These are phyloP conservation scores for Hemisphaericaspora lyxosophila DNA, from an alignment of 1,139 yeast species.

Conservation along the genomic window DNA sequence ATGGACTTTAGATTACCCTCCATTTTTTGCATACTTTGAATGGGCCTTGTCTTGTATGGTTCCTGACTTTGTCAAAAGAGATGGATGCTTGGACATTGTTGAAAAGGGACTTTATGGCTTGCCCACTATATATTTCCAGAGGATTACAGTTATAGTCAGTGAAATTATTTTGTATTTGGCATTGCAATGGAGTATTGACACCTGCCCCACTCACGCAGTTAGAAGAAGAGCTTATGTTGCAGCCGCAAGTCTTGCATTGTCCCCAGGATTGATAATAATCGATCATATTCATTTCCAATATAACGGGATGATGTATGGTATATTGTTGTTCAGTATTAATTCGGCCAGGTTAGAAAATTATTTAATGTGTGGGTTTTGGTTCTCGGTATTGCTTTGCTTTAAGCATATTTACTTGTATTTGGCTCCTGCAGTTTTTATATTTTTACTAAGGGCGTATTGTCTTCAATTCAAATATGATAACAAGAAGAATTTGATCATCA, in stretches of 20 bases:
- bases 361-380: conserved; percentile 68
- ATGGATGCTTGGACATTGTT: conserved; percentile 78
- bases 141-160: conserved; percentile 74
- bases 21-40: conserved; percentile 94
- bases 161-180: conserved; percentile 72
- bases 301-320: conserved; percentile 89
- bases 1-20: conserved; percentile 98
- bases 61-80: conserved; percentile 60
- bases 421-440: conserved; percentile 92
- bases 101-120: conserved; percentile 66
- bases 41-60: conserved; percentile 73
- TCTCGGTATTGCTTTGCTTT: conserved; percentile 79
- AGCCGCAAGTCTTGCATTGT: conserved; percentile 77
- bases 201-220: conserved; percentile 35
- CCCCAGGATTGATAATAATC: conserved; percentile 85
- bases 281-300: conserved; percentile 96
- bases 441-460: conserved; percentile 70
- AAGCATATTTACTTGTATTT: conserved; percentile 90
- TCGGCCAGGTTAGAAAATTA: conserved; percentile 62
- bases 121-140: conserved; percentile 79
- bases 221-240: conserved; percentile 62
- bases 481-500: conserved; percentile 22
- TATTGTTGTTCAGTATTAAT: conserved; percentile 70
- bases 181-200: conserved; percentile 68
- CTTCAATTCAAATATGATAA: conserved; percentile 42